A percentile compares a stretch with the other conserved stretches of the same genome.
These are phyloP conservation scores for Didymella sp. DNA, from an alignment of 2,329 filamentous ascomycete species.

Conservation along the genomic window DNA sequence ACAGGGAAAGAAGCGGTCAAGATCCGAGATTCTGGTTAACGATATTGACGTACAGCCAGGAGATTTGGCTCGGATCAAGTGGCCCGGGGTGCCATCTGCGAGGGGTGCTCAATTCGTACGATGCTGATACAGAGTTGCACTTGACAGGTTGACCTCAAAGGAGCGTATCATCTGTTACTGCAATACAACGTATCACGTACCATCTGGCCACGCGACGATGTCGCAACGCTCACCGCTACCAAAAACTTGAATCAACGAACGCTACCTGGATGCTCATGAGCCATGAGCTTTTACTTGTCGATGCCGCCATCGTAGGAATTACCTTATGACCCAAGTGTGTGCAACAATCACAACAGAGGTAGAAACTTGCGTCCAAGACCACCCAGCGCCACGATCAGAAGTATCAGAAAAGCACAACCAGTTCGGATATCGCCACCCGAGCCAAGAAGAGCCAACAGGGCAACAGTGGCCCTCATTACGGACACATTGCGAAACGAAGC, in stretches of 20 bases:
- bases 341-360: background rate
- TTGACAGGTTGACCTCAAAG: conserved; percentile 7
- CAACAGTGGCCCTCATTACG: background rate
- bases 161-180: conserved; percentile 15
- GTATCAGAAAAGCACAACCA: background rate
- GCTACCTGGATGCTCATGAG: background rate
- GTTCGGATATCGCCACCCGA: background rate
- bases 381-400: background rate
- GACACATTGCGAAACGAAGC: background rate
- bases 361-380: background rate
- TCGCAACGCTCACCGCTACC: conserved; percentile 19
- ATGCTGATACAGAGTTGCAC: conserved; percentile 12
- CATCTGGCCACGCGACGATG: conserved; percentile 11
- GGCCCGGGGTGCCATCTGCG: conserved; percentile 16
- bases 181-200: conserved; percentile 18
- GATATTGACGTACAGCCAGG: conserved; percentile 15
- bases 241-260: background rate
- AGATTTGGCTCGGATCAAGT: conserved; percentile 12
- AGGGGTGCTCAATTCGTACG: conserved; percentile 17
- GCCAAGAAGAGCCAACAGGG: background rate
- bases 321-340: conserved; percentile 4
- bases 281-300: background rate
- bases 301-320: background rate
- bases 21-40: conserved; percentile 7
- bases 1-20: conserved; percentile 14